phyloP scores from a whole-genome alignment of 2,329 filamentous ascomycete genomes.

The Penicillium olsonii region DNA sequence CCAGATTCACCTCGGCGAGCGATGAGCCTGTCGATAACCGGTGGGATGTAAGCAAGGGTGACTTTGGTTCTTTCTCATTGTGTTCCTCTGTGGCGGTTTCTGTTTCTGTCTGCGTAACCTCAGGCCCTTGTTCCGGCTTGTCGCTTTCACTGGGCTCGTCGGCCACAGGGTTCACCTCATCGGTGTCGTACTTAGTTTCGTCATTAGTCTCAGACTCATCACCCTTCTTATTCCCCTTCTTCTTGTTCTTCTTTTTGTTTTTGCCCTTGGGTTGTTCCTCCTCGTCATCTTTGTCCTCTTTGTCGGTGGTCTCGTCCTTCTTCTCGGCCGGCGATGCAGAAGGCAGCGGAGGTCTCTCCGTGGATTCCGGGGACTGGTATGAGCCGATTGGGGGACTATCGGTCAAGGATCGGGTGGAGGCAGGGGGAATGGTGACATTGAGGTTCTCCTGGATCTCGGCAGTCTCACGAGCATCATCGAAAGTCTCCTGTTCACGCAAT shows the following conservation, averaged over 20 bases:
- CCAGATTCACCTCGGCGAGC: conserved; percentile 67
- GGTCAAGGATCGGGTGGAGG: conserved; percentile 65
- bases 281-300: conserved; percentile 1
- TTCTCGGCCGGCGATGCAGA: conserved; percentile 30
- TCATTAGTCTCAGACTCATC: conserved; percentile 10
- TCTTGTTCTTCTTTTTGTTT: conserved; percentile 16
- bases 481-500: conserved; percentile 62
- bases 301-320: conserved; percentile 13
- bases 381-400: conserved; percentile 45
- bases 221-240: conserved; percentile 3
- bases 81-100: conserved; percentile 23
- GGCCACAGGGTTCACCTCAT: conserved; percentile 16
- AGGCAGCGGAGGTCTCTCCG: conserved; percentile 33
- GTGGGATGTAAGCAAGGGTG: conserved; percentile 55
- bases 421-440: conserved; percentile 35
- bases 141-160: conserved; percentile 26
- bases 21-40: conserved; percentile 57
- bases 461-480: conserved; percentile 73
- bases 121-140: conserved; percentile 10
- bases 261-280: conserved; percentile 11
- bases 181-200: conserved; percentile 14
- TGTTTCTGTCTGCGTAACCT: conserved; percentile 8
- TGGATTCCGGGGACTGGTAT: conserved; percentile 38
- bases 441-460: conserved; percentile 30
- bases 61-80: conserved; percentile 47